A percentile compares a stretch with the other conserved stretches of the same genome.
These are phyloP conservation scores for Didymella exigua DNA, from an alignment of 2,329 filamentous ascomycete species.

Conservation along the genomic window DNA sequence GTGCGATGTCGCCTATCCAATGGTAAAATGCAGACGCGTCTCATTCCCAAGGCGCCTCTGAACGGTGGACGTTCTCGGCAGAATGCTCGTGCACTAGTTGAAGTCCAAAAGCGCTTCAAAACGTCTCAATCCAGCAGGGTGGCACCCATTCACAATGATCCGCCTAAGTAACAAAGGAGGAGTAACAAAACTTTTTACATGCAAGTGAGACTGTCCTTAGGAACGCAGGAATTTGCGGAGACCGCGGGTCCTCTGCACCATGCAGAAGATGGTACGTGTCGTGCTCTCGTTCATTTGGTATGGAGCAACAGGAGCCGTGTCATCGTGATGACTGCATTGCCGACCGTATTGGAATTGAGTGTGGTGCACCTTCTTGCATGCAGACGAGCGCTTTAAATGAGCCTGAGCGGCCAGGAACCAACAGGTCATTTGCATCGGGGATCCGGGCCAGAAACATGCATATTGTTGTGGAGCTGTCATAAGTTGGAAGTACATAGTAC, in stretches of 20 bases:
- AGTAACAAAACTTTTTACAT: conserved; percentile 20
- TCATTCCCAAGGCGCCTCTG: conserved; percentile 2
- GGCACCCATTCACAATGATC: conserved; percentile 29
- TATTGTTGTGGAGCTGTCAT: conserved; percentile 20
- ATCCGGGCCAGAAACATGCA: conserved; percentile 34
- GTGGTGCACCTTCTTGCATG: conserved; percentile 28
- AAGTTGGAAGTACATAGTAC: conserved; percentile 18
- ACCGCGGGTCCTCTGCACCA: conserved; percentile 15
- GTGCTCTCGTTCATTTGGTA: not conserved
- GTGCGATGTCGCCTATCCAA: conserved; percentile 8
- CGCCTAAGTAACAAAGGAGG: conserved; percentile 17
- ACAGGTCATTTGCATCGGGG: conserved; percentile 36
- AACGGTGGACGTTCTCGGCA: conserved; percentile 21
- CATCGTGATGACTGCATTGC: conserved; percentile 23
- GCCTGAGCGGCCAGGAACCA: conserved; percentile 34
- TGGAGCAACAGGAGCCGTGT: conserved; percentile 4
- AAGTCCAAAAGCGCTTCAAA: conserved; percentile 27
- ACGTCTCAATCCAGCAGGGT: conserved; percentile 30
- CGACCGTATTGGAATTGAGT: conserved; percentile 16
- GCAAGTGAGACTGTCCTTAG: conserved; percentile 16
- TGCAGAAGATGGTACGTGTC: not conserved
- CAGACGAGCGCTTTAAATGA: conserved; percentile 27
- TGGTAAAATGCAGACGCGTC: not conserved
- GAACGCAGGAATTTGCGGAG: conserved; percentile 20
- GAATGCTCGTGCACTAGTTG: conserved; percentile 24